Percentiles rank a stretch among this genome's conserved stretches.
phyloP scores from a whole-genome alignment of 805 yeast species.

The Metschnikowia drakensbergensis region DNA sequence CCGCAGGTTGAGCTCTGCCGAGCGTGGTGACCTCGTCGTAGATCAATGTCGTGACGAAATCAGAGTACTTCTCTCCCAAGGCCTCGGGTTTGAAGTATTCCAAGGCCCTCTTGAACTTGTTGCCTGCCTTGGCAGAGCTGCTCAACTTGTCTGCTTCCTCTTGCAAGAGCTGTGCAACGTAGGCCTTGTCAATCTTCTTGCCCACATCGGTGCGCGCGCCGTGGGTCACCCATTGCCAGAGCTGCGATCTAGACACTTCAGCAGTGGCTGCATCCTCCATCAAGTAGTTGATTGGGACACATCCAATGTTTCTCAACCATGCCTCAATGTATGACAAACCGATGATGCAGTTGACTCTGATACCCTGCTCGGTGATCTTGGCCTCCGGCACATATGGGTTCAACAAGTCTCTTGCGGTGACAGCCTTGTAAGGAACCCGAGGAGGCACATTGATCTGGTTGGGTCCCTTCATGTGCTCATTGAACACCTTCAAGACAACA shows the following conservation, averaged over 20 bases:
- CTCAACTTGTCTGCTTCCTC: conserved; percentile 58
- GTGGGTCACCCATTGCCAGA: conserved; percentile 82
- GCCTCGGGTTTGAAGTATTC: conserved; percentile 70
- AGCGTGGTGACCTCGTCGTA: conserved; percentile 67
- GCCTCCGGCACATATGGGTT: conserved; percentile 63
- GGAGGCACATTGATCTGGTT: conserved; percentile 64
- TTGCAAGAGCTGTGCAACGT: conserved; percentile 52
- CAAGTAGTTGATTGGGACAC: conserved; percentile 79
- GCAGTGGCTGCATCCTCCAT: conserved; percentile 94
- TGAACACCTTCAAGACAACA: conserved; percentile 67
- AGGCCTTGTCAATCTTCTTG: conserved; percentile 54
- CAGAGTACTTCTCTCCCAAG: conserved; percentile 67
- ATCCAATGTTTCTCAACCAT: conserved; percentile 79
- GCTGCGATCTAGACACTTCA: conserved; percentile 78
- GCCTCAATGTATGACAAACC: conserved; percentile 82
- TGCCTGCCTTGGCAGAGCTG: conserved; percentile 48
- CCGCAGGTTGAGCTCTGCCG: conserved; percentile 41
- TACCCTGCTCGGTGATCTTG: conserved; percentile 65
- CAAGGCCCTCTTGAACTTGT: conserved; percentile 67
- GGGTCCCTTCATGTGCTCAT: conserved; percentile 77
- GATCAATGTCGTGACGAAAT: conserved; percentile 71
- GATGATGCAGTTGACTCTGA: conserved; percentile 66
- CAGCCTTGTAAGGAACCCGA: conserved; percentile 46
- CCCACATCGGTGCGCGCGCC: conserved; percentile 59
- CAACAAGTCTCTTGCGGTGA: conserved; percentile 55